These are phyloP conservation scores for Torrubiella hemipterigena DNA, from an alignment of 2,329 filamentous ascomycete species.

Conservation along the genomic window DNA sequence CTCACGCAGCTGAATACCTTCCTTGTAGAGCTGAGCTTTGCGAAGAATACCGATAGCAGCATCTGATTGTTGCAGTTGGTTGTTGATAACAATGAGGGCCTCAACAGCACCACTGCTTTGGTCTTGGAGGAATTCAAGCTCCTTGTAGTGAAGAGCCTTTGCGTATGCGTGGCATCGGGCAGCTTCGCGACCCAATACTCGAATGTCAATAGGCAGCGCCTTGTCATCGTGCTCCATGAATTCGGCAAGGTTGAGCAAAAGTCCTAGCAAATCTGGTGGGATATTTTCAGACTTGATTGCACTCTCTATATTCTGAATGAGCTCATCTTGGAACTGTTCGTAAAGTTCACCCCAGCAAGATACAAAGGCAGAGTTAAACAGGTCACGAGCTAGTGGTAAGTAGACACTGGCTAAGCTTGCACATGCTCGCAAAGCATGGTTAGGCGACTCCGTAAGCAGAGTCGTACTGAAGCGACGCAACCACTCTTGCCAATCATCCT, in stretches of 20 bases:
- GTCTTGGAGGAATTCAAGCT: constrained; percentile 94
- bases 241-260: constrained; percentile 89
- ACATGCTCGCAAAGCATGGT: constrained; percentile 87
- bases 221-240: constrained; percentile 99
- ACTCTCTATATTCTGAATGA: constrained; percentile 90
- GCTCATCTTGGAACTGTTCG: constrained; percentile 90
- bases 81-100: constrained; percentile 97
- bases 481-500: constrained; percentile 99
- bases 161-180: constrained; percentile 96
- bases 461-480: constrained; percentile 94
- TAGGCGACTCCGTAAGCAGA: constrained; percentile 86
- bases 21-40: constrained; percentile 89
- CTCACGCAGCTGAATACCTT: constrained; percentile 86
- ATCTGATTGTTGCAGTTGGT: constrained; percentile 96
- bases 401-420: constrained; percentile 85
- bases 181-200: constrained; percentile 86
- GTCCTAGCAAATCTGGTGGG: constrained; percentile 86
- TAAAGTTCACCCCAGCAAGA: constrained; percentile 98
- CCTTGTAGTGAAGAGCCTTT: constrained; percentile 97
- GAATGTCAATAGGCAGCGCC: constrained; percentile 91
- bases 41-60: constrained; percentile 95
- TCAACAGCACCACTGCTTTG: constrained; percentile 93
- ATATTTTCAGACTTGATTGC: constrained; percentile 93
- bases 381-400: constrained; percentile 75
- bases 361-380: constrained; percentile 98